Base-by-base conservation (phyloP, 306 rosid genomes). In the Prunus campanulata region DNA sequence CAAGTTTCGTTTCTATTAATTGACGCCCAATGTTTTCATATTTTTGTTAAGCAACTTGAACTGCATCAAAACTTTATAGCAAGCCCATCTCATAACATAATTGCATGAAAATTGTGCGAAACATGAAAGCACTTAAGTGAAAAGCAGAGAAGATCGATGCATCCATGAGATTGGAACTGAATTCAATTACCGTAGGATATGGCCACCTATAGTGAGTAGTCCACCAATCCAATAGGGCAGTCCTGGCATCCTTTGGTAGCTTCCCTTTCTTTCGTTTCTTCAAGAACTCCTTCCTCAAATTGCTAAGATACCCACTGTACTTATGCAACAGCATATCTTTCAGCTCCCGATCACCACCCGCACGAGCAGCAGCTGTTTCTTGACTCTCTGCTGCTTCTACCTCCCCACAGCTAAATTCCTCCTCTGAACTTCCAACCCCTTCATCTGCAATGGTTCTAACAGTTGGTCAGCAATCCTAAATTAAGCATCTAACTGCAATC, bases 211-310 rank as follows among this genome's bases (percentile, higher is more conserved):
- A 83, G 61, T 93, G 98, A 11, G 82, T 2, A 66, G 66, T 93
- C 98, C 97, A 91, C 97, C 98, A 93, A 14, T 88, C 79, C 67
- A 88, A 56, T 3, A 93, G 70, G 3, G 85, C 46, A 56, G 68
- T 77, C 76, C 87, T 91, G 67, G 98, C 97, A 75, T 87, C 92
- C 76, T 86, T 93, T 39, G 98, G 97, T n/a, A 93, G 88, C 87
- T 93, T 91, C 67, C 93, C 97, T 71, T 87, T 93, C 90, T 91
- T 93, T 57, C 92, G 85, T 55, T 85, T 88, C 84, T 88, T 91
- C 4, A 90, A 67, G 74, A 91, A 91, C 20, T 90, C 93, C 78
- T 86, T 90, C 79, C 86, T 90, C 82, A 93, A 80, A 77, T 70
- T 90, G 81, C 87, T 79, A 3, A 93, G 88, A 57, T 90, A 90